A percentile compares a stretch with the other conserved stretches of the same genome.
Conservation (phyloP, 2,329 filamentous ascomycete species). For the Lachnellula subtilissima region DNA sequence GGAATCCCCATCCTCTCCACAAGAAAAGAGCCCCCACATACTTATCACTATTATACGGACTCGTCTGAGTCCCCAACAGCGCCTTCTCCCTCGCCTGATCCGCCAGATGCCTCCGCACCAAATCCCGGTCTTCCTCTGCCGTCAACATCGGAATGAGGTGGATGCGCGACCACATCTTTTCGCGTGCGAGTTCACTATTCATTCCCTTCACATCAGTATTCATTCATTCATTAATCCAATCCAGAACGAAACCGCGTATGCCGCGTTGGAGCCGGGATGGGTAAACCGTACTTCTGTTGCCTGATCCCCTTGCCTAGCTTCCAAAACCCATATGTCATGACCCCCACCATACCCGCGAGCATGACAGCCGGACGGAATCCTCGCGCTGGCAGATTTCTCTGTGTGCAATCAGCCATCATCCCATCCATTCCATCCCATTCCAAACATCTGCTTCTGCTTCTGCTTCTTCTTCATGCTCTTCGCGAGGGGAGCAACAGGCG, state of each 20-base stretch:
- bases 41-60: slow-evolving; percentile 85
- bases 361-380: slow-evolving; percentile 83
- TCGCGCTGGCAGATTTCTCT: slow-evolving; percentile 88
- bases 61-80: slow-evolving; percentile 75
- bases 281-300: slow-evolving; percentile 74
- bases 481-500: neutral
- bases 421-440: neutral
- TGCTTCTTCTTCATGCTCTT: neutral
- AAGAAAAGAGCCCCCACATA: slow-evolving; percentile 41
- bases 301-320: slow-evolving; percentile 75
- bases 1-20: neutral
- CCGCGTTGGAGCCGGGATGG: neutral
- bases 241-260: slow-evolving; percentile 2
- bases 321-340: slow-evolving; percentile 92
- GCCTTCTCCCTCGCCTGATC: slow-evolving; percentile 88
- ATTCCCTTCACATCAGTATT: slow-evolving; percentile 8
- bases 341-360: slow-evolving; percentile 66
- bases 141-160: slow-evolving; percentile 90
- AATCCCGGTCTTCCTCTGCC: slow-evolving; percentile 94
- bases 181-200: slow-evolving; percentile 79
- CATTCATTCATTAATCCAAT: neutral
- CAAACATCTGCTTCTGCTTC: neutral
- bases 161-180: slow-evolving; percentile 98
- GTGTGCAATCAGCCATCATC: slow-evolving; percentile 16
- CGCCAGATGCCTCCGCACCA: slow-evolving; percentile 79